Evolutionary conservation across 78 protist species (phyloP).

Genomic region (Isochrysis galbana): DNA sequence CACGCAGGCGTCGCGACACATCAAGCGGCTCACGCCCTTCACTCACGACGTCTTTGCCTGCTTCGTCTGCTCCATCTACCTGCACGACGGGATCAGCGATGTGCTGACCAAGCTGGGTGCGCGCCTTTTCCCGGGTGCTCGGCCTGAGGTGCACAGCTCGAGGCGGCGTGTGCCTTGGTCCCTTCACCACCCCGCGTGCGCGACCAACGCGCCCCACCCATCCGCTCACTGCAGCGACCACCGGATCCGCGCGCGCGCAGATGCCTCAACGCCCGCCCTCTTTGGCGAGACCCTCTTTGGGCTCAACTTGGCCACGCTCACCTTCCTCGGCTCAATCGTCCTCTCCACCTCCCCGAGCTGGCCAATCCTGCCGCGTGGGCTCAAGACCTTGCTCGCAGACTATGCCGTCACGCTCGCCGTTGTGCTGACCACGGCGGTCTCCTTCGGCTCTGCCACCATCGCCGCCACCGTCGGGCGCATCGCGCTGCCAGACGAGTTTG

Average conservation of each 20-base stretch:
- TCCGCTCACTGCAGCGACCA: not conserved
- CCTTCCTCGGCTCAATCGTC: not conserved
- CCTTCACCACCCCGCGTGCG: too few species aligned
- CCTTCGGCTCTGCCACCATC: not conserved
- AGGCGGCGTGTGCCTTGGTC: not conserved
- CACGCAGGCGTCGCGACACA: not conserved
- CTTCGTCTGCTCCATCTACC: slow-evolving; percentile 36
- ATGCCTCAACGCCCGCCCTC: not conserved
- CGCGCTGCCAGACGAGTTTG: not conserved
- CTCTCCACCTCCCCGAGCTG: not conserved
- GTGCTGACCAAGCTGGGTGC: too few species aligned
- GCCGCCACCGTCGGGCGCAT: not conserved
- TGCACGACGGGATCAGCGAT: not conserved
- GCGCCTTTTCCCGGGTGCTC: too few species aligned
- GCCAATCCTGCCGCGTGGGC: not conserved
- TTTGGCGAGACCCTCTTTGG: not conserved
- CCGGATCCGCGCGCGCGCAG: not conserved
- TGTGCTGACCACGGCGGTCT: not conserved
- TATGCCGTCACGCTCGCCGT: not conserved
- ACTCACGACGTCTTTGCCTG: slow-evolving; percentile 21
- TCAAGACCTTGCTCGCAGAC: not conserved
- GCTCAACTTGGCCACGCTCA: not conserved
- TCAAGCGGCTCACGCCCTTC: slow-evolving; percentile 20
- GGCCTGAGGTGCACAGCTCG: not conserved
- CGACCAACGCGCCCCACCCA: too few species aligned